Conservation (phyloP, 1,284 basidiomycete species). For the Exobasidium rhododendri region DNA sequence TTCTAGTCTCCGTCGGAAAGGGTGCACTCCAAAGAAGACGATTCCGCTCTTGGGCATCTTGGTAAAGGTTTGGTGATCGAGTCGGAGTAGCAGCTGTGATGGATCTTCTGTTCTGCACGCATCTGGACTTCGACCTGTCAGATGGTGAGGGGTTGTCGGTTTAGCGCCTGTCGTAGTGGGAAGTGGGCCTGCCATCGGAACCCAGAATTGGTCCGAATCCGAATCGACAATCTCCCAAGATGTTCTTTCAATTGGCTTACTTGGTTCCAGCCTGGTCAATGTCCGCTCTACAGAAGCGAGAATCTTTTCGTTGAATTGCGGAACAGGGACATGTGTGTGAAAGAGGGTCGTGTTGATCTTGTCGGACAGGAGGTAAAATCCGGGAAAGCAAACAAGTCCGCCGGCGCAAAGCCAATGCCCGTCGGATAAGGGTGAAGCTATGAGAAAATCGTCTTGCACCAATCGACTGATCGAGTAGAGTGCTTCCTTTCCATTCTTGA, state of each 20-base stretch:
- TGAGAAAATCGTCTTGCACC: slow-evolving; percentile 58
- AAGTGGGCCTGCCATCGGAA: slow-evolving; percentile 50
- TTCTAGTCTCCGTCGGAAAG: slow-evolving; percentile 55
- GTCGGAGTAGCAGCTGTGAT: slow-evolving; percentile 32
- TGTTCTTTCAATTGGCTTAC: slow-evolving; percentile 57
- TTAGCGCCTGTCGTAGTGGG: slow-evolving; percentile 15
- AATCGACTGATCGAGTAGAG: slow-evolving; percentile 53
- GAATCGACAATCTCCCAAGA: slow-evolving; percentile 59
- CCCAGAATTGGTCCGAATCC: slow-evolving; percentile 53
- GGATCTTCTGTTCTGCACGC: slow-evolving; percentile 20
- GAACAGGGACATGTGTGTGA: slow-evolving; percentile 55
- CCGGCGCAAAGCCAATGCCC: slow-evolving; percentile 28
- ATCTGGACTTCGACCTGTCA: slow-evolving; percentile 13
- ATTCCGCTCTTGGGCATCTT: slow-evolving; percentile 57
- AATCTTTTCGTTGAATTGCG: slow-evolving; percentile 58
- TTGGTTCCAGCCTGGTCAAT: slow-evolving; percentile 56
- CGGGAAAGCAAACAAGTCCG: slow-evolving; percentile 57
- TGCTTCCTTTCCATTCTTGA: slow-evolving; percentile 52
- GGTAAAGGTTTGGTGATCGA: slow-evolving; percentile 57
- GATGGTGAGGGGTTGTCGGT: slow-evolving; percentile 14
- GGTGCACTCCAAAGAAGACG: slow-evolving; percentile 58
- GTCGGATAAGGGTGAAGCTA: slow-evolving; percentile 40
- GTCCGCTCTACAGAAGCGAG: slow-evolving; percentile 58
- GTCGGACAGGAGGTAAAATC: slow-evolving; percentile 18
- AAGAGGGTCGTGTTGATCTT: slow-evolving; percentile 56